These are phyloP conservation scores for Chytriomyces hyalinus DNA, from an alignment of 192 early-diverging fungal species.

Conservation along the genomic window DNA sequence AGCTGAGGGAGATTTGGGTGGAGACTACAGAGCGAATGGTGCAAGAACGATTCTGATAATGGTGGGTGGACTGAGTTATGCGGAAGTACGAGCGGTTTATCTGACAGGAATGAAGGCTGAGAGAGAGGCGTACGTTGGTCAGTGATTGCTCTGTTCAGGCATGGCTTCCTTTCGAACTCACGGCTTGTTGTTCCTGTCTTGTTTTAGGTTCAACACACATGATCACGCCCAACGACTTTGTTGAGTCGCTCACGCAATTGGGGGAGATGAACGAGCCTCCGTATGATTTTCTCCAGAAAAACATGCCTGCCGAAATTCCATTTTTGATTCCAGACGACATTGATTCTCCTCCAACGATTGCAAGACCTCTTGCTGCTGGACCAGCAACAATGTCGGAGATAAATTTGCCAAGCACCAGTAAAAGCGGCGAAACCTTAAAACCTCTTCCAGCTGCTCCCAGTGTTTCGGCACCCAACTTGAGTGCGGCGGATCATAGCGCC, in stretches of 20 bases:
- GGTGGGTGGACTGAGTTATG: slow-evolving; percentile 28
- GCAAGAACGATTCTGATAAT: slow-evolving; percentile 22
- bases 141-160: neutral
- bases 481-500: no score
- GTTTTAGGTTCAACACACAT: slow-evolving; percentile 22
- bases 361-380: no score
- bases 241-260: neutral
- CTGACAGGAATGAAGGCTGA: slow-evolving; percentile 11
- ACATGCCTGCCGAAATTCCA: neutral
- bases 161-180: neutral
- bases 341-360: no score
- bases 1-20: slow-evolving; percentile 22
- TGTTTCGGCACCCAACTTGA: no score
- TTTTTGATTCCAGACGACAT: neutral
- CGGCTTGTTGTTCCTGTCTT: neutral
- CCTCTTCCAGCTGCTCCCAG: no score
- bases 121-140: slow-evolving; percentile 36
- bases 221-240: slow-evolving; percentile 3
- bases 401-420: no score
- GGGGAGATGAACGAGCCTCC: neutral
- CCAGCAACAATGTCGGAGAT: no score
- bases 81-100: slow-evolving; percentile 31
- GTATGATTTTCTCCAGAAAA: neutral
- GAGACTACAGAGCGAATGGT: slow-evolving; percentile 30
- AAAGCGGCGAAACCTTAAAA: no score